phyloP scores from a whole-genome alignment of 176 grass and related monocot genomes.

The Oryza longistaminata region DNA sequence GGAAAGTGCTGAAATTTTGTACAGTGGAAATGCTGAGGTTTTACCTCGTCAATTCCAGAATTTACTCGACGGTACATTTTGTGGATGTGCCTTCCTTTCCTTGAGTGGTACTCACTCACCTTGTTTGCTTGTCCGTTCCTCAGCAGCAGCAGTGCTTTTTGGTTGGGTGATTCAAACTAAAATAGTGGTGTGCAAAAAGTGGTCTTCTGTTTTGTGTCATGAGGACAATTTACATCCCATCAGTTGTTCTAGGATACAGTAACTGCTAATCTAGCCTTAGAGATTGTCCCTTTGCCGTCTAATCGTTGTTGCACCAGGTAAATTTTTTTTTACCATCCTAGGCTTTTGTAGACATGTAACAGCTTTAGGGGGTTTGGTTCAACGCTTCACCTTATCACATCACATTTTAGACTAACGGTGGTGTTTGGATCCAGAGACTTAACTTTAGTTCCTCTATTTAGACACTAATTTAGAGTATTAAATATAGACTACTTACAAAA shows the following conservation, averaged over 20 bases:
- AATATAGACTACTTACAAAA: too few species aligned
- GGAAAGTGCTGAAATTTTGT: neutral
- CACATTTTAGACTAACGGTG: too few species aligned
- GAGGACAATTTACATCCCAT: conserved; percentile 46
- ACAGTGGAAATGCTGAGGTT: neutral
- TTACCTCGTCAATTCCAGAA: neutral
- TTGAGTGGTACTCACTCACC: conserved; percentile 7
- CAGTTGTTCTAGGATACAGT: neutral
- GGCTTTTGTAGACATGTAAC: neutral
- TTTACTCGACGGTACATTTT: neutral
- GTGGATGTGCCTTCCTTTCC: neutral
- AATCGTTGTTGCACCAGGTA: conserved; percentile 7
- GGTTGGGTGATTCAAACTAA: conserved; percentile 36
- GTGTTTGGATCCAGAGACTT: too few species aligned
- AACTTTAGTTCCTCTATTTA: too few species aligned
- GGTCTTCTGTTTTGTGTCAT: conserved; percentile 17
- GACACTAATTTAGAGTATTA: too few species aligned
- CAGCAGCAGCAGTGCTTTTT: conserved; percentile 10
- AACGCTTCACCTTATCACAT: too few species aligned
- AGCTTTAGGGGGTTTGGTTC: too few species aligned
- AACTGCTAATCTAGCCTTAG: conserved; percentile 18
- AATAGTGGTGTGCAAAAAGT: conserved; percentile 42
- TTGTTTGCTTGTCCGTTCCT: neutral
- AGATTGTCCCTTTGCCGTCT: conserved; percentile 11
- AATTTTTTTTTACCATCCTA: neutral